Percentiles rank a stretch among this genome's conserved stretches.
Conservation (phyloP, 257 asterid species). For the Fraxinus cuspidata region DNA sequence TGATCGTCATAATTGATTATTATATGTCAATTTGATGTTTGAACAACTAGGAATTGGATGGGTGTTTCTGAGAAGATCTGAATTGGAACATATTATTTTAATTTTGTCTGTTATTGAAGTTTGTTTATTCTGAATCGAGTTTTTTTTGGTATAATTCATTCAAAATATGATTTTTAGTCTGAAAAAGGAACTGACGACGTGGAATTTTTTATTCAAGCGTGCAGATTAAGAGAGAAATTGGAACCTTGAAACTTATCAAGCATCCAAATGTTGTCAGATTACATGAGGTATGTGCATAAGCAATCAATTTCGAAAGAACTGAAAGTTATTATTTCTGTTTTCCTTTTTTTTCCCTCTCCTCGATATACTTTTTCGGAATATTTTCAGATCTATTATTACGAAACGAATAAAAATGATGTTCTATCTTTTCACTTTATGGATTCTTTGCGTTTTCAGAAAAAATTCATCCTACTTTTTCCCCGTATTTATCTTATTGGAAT, state of each 20-base stretch:
- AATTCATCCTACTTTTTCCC: not conserved
- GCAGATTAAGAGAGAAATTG: constrained; percentile 98
- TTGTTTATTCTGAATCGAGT: not conserved
- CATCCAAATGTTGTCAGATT: constrained; percentile 94
- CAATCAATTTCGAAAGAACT: not conserved
- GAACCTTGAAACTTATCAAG: constrained; percentile 84
- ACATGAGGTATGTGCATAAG: constrained; percentile 57
- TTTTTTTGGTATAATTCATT: not conserved
- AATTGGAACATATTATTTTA: not conserved
- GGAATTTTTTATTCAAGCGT: not conserved
- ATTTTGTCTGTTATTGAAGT: not conserved
- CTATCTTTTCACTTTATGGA: not conserved
- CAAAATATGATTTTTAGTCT: not conserved
- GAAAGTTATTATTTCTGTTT: not conserved
- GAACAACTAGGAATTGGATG: not conserved
- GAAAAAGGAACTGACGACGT: not conserved
- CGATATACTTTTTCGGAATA: not conserved
- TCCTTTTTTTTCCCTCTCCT: not conserved
- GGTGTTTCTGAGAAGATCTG: not conserved
- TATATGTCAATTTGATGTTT: not conserved
- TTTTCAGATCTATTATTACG: not conserved
- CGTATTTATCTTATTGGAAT: not conserved
- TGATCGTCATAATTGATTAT: not conserved
- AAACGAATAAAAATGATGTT: not conserved
- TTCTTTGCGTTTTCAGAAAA: not conserved